These are phyloP conservation scores for Acer negundo DNA, from an alignment of 345 rosid genomes.

Conservation along the genomic window DNA sequence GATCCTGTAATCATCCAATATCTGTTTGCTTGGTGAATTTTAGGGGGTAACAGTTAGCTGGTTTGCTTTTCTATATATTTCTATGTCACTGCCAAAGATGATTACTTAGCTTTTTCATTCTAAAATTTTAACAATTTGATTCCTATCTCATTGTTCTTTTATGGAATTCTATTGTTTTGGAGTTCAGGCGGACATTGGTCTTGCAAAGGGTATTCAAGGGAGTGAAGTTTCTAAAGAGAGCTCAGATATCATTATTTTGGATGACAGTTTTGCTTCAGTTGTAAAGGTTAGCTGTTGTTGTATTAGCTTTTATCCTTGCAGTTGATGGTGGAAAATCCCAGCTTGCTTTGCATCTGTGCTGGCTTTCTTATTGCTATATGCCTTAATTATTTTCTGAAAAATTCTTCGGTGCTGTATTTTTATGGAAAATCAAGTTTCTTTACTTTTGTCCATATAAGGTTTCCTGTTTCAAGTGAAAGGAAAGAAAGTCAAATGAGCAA, in stretches of 20 bases:
- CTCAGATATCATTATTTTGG: constrained; percentile 94
- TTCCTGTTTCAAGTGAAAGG: background rate
- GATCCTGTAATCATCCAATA: background rate
- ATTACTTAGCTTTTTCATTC: background rate
- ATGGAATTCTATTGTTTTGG: constrained; percentile 13
- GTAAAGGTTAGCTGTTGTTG: constrained; percentile 64
- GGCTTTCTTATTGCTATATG: background rate
- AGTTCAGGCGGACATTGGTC: constrained; percentile 94
- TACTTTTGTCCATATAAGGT: background rate
- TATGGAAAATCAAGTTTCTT: background rate
- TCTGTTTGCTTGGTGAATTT: background rate
- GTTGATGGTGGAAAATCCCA: background rate
- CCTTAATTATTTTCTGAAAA: background rate
- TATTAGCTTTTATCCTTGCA: background rate
- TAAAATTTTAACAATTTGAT: background rate
- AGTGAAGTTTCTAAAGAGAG: constrained; percentile 98
- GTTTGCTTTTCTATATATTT: background rate
- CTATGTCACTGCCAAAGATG: background rate
- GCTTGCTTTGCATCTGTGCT: background rate
- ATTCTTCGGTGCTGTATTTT: background rate
- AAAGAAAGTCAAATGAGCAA: background rate
- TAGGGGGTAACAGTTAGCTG: background rate
- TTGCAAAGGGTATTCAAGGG: constrained; percentile 97
- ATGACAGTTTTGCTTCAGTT: constrained; percentile 89
- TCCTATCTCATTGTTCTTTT: background rate